Base-by-base conservation (phyloP, 352 stramenopile species). In the Pythium aquatile region DNA sequence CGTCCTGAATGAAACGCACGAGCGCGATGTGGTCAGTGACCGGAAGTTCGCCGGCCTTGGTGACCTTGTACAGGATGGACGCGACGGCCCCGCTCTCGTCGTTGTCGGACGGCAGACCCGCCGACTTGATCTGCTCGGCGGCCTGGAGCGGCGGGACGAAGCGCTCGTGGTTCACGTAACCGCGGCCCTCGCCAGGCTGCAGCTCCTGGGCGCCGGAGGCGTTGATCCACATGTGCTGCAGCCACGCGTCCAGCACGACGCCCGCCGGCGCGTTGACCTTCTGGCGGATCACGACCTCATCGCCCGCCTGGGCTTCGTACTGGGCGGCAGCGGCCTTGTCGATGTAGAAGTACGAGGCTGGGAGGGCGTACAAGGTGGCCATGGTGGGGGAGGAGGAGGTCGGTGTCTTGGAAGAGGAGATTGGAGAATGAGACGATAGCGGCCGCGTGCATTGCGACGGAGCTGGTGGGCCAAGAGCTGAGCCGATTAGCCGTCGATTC, bases 91-190 rank as follows among this genome's bases (percentile, higher is more conserved):
- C 61, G 10, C 29, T 28, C 20, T 59, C 26, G 53, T 68, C 55
- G 7, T 17, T 24, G 30, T 57, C 53, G n/a, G 40, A 33, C 17
- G 53, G 53, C 14, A 68, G 17, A 32, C 61, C 61, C 13, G 54
- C 61, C 24, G 61, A 59, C 29, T 62, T 52, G 54, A 68, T 68
- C 61, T 68, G 57, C 35, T 68, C 61, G 17, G 61, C 44, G 26
- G 61, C 29, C 20, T 54, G 35, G 9, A 48, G 40, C 42, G 44
- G 17, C 17, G 54, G 28, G 9, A 62, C 44, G 28, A 62, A 37
- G 10, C 61, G 61, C 44, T 55, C 61, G 54, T 68, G 46, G 33
- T 47, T 47, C 13, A 68, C 61, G 44, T 42, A 29, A 9, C 53
- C 61, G 42, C 40, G 61, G 61, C 61, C 61, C 28, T 61, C 44